Evolutionary conservation across 1,284 basidiomycete genomes (phyloP).

Genomic region (Tilletia indica): DNA sequence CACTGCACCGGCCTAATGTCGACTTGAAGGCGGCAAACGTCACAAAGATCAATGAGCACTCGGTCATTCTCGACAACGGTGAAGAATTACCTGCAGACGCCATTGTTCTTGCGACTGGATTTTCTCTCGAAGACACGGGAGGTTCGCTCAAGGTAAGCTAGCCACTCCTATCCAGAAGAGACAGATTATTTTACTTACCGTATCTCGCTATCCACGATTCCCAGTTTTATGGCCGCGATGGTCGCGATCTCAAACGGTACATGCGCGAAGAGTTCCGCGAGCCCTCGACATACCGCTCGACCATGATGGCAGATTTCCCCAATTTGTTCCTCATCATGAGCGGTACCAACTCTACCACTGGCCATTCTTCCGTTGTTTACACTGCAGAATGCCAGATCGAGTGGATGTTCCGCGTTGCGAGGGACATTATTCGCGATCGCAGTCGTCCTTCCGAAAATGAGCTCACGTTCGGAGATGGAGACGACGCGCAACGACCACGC

Average conservation of each 20-base stretch:
- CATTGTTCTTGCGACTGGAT: constrained; percentile 53
- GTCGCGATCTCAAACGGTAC: not conserved
- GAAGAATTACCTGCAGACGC: constrained; percentile 48
- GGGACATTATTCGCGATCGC: not conserved
- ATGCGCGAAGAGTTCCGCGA: constrained; percentile 1
- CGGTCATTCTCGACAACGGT: constrained; percentile 45
- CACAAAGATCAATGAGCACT: constrained; percentile 40
- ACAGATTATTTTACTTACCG: not conserved
- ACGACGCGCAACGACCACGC: not conserved
- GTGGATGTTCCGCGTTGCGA: not conserved
- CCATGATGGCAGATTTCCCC: constrained; percentile 19
- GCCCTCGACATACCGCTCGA: constrained; percentile 14
- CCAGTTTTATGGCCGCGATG: constrained; percentile 30
- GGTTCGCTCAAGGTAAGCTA: not conserved
- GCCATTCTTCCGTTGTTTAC: constrained; percentile 40
- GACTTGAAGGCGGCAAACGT: constrained; percentile 39
- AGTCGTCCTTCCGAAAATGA: not conserved
- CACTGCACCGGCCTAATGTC: constrained; percentile 40
- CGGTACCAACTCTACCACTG: constrained; percentile 15
- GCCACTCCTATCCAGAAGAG: not conserved
- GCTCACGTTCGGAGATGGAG: not conserved
- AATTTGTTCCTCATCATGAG: constrained; percentile 9
- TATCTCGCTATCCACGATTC: not conserved
- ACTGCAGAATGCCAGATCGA: constrained; percentile 24
- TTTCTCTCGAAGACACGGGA: constrained; percentile 20